Base-by-base conservation (phyloP, 2,329 filamentous ascomycete species). In the Incumbomyces delicatus region DNA sequence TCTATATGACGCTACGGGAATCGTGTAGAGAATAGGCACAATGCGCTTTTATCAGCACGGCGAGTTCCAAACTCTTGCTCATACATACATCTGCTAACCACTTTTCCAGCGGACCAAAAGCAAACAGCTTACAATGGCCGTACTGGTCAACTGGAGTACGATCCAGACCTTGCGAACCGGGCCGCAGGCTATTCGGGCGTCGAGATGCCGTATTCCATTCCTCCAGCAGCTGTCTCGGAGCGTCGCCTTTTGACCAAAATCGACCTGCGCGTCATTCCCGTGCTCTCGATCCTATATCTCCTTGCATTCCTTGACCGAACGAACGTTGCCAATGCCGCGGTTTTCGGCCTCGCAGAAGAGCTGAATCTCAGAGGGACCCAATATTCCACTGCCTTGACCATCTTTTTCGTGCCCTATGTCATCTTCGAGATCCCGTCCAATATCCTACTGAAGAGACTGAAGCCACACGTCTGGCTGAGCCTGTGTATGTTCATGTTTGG, bases 401-500 rank as follows among this genome's bases (percentile, higher is more conserved):
- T 89, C 58, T 89, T 90, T 69, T 90, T 89, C 64, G 57, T 83
- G 83, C 66, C 80, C 1, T 84, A 84, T 61, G 67, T 80, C 53
- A 52, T 82, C 42, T 63, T 61, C 31, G 81, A 86, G 67, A 85
- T 89, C 47, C 82, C 81, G 0, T 83, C 79, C 54, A 85, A 85
- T 59, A 76, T 88, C 46, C 65, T 87, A 22, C 68, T 89, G 41
- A 88, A 88, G 68, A 73, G 66, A 49, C 68, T 83, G 46, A 76
- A 72, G 52, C 83, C 83, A 1, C 75, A 81, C 51, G 66, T 85
- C 40, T 87, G 82, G 85, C 72, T 94, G 18, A 80, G 83, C 3
- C 61, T 78, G 44, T 94, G 89, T 68, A 94, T 94, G 83, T 84
- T 90, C 53, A 68, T 78, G 48, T 95, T 94, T 56, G 85, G 87